These are phyloP conservation scores for Syncephalastrum contaminatum DNA, from an alignment of 371 early-diverging fungal species.

Conservation along the genomic window DNA sequence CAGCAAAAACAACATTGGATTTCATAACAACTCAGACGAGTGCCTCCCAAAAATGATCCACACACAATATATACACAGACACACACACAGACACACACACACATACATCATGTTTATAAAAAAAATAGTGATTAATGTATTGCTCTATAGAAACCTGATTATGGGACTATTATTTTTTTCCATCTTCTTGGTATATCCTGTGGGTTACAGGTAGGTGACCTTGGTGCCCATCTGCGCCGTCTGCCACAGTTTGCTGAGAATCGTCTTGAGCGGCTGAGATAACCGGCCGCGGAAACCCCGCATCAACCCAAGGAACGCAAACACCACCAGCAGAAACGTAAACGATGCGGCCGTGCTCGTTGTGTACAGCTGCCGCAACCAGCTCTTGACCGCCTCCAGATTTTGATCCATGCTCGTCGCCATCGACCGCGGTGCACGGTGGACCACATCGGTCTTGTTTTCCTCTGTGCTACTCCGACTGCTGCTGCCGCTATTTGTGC, in stretches of 20 bases:
- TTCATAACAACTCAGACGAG: no score
- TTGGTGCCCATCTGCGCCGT: conserved; percentile 46
- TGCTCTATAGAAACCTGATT: no score
- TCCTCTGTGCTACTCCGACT: neutral
- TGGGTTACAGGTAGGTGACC: conserved; percentile 40
- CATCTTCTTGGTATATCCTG: neutral
- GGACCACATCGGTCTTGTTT: neutral
- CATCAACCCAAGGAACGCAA: conserved; percentile 28
- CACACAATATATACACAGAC: no score
- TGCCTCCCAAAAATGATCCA: no score
- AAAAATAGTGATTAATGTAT: no score
- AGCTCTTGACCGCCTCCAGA: conserved; percentile 19
- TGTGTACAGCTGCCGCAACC: conserved; percentile 23
- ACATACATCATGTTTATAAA: no score
- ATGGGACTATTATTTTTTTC: no score
- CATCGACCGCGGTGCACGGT: no score
- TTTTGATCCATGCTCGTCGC: neutral
- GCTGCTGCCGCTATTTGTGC: neutral
- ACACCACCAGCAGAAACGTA: conserved; percentile 23
- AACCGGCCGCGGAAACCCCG: conserved; percentile 27
- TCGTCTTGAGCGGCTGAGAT: conserved; percentile 19
- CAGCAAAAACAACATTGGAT: no score
- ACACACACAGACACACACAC: no score
- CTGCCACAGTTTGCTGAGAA: conserved; percentile 36
- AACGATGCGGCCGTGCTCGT: conserved; percentile 20